Evolutionary conservation across 1,284 basidiomycete species (phyloP), one percentile per base, ranked within the genome.

Genomic region (Fomitiporia mediterranea): DNA sequence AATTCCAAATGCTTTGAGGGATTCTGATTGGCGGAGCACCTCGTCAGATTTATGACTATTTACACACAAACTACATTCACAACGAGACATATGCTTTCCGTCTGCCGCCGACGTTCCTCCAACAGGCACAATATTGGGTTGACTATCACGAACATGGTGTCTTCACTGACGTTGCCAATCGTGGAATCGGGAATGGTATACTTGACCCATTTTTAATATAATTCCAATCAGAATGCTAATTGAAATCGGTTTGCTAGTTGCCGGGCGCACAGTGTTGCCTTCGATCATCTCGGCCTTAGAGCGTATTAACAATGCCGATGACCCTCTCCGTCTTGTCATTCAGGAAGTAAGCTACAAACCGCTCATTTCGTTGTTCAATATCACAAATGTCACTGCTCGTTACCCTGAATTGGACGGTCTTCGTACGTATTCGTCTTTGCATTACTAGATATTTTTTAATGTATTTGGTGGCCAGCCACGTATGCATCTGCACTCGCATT

Each of bases 341-440:
- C 77, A 91, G 65, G 66, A 62, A 68, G 86, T 86, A 21, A 88
- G 88, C 62, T 94, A 94, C 76, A 91, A 94, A 70, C 87, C 91
- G 15, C 90, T 94, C 80, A 84, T 94, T 65, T 91, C 89, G 13
- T 77, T 94, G 67, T 86, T 92, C 81, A 82, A 86, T 69, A 81
- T 91, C 72, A 84, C 87, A 15, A 83, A 84, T 54, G 70, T 84
- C 57, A 63, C 71, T 60, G 73, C 80, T 60, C 70, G 77, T 23
- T 71, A 82, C 67, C 83, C 86, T 1, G 77, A 84, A 53, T 69
- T 85, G 57, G 69, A 73, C 42, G 82, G 77, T 39, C 82, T 91
- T 61, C 85, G 86, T 86, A 65, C 65, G 81, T 79, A 46, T 30
- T 25, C 51, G 19, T 23, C 23, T 15, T 58, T 53, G 46, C 39